These are phyloP conservation scores for Myrmaecium sp. DNA, from an alignment of 2,329 filamentous ascomycete genomes.

Conservation along the genomic window DNA sequence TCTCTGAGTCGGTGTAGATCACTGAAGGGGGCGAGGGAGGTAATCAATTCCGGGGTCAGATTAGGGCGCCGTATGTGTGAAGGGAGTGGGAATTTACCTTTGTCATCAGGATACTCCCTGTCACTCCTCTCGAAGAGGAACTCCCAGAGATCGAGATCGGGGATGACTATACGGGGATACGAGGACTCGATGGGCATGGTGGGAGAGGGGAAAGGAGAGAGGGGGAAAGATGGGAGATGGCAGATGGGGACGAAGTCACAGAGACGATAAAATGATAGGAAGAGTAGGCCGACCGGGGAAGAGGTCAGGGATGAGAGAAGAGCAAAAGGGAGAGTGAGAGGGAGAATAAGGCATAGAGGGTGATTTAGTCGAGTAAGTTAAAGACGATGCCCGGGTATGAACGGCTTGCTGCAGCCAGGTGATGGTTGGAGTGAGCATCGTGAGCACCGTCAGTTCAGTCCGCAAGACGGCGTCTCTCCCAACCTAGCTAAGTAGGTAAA, in stretches of 20 bases:
- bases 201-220: not conserved
- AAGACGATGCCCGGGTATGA: no score
- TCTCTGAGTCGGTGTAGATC: slow-evolving; percentile 61
- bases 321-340: no score
- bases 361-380: no score
- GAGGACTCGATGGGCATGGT: slow-evolving; percentile 55
- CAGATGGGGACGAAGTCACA: not conserved
- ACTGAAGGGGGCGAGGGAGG: slow-evolving; percentile 42
- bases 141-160: slow-evolving; percentile 60
- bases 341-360: no score
- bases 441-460: no score
- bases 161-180: slow-evolving; percentile 50
- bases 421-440: no score
- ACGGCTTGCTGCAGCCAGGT: no score
- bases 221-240: not conserved
- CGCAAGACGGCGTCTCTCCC: no score
- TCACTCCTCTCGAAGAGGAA: slow-evolving; percentile 58
- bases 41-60: not conserved
- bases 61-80: slow-evolving; percentile 2
- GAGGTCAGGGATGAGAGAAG: no score
- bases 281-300: not conserved
- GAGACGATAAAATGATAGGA: not conserved
- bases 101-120: slow-evolving; percentile 50
- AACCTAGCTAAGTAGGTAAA: no score
- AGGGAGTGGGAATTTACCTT: slow-evolving; percentile 45